These are phyloP conservation scores for Lachnellula arida DNA, from an alignment of 2,329 filamentous ascomycete genomes.

Conservation along the genomic window DNA sequence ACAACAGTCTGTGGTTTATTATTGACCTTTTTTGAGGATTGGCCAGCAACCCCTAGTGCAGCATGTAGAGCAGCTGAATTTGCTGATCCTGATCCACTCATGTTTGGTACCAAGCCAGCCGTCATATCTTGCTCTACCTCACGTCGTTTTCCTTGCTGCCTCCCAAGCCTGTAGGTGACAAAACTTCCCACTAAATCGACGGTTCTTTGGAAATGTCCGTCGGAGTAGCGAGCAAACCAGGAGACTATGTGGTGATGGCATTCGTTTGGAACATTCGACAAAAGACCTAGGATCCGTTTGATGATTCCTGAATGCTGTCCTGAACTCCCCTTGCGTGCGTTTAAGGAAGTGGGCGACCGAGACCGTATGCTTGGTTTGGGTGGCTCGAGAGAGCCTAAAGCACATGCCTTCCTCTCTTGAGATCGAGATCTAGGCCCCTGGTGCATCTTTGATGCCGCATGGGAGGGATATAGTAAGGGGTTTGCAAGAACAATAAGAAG, in stretches of 20 bases:
- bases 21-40: constrained; percentile 49
- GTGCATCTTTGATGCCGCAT: constrained; percentile 4
- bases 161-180: constrained; percentile 72
- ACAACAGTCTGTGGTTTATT: constrained; percentile 52
- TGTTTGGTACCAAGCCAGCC: constrained; percentile 66
- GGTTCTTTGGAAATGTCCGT: constrained; percentile 61
- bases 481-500: constrained; percentile 75
- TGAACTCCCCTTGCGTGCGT: constrained; percentile 29
- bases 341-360: constrained; percentile 7
- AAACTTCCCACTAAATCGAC: constrained; percentile 77
- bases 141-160: constrained; percentile 63
- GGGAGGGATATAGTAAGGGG: constrained; percentile 60
- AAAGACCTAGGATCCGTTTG: constrained; percentile 75
- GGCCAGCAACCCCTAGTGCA: constrained; percentile 56
- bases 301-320: constrained; percentile 78
- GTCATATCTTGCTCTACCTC: constrained; percentile 56
- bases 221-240: constrained; percentile 72
- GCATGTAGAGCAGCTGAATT: constrained; percentile 68
- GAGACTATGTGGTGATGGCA: constrained; percentile 73
- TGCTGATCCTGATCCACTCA: constrained; percentile 57
- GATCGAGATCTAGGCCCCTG: constrained; percentile 20
- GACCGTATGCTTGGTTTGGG: constrained; percentile 5
- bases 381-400: constrained; percentile 2
- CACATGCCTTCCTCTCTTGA: constrained; percentile 22
- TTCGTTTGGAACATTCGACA: constrained; percentile 69